Conservation (phyloP, 2,329 filamentous ascomycete species). For the Huntiella decipiens region DNA sequence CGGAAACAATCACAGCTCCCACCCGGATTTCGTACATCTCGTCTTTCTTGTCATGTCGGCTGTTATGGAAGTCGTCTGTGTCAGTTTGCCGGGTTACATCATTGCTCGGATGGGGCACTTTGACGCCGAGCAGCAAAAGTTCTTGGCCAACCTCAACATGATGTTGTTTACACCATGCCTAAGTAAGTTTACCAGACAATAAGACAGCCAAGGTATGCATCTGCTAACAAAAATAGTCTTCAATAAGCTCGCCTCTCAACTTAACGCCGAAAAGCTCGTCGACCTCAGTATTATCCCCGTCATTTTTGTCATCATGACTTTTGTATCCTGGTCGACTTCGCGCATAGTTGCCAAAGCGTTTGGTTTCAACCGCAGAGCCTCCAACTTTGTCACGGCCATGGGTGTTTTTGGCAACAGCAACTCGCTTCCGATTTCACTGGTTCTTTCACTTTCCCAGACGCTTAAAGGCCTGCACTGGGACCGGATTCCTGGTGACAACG, state of each 20-base stretch:
- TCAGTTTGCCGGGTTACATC: conserved; percentile 85
- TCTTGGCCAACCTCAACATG: conserved; percentile 89
- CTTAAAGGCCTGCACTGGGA: conserved; percentile 87
- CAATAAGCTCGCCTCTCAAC: conserved; percentile 85
- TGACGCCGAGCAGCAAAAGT: conserved; percentile 88
- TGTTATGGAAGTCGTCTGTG: conserved; percentile 85
- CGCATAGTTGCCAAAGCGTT: conserved; percentile 52
- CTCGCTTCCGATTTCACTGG: conserved; percentile 87
- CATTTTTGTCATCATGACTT: conserved; percentile 76
- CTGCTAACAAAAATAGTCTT: conserved; percentile 39
- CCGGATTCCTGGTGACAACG: conserved; percentile 75
- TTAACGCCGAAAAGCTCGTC: conserved; percentile 74
- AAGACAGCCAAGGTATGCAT: conserved; percentile 12
- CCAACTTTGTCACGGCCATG: conserved; percentile 95
- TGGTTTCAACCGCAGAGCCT: conserved; percentile 63
- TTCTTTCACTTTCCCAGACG: conserved; percentile 84
- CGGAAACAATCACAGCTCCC: conserved; percentile 24
- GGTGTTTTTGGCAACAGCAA: conserved; percentile 96
- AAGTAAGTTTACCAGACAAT: conserved; percentile 35
- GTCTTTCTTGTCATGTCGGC: conserved; percentile 81
- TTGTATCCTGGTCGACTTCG: conserved; percentile 68
- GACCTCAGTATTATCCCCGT: conserved; percentile 89
- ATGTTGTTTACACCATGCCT: conserved; percentile 93
- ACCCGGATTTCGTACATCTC: conserved; percentile 50
- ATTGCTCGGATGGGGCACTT: conserved; percentile 82